Evolutionary conservation across 202 grass and related monocot species (phyloP), one percentile per base, ranked within the genome.

Genomic region (Digitaria exilis): DNA sequence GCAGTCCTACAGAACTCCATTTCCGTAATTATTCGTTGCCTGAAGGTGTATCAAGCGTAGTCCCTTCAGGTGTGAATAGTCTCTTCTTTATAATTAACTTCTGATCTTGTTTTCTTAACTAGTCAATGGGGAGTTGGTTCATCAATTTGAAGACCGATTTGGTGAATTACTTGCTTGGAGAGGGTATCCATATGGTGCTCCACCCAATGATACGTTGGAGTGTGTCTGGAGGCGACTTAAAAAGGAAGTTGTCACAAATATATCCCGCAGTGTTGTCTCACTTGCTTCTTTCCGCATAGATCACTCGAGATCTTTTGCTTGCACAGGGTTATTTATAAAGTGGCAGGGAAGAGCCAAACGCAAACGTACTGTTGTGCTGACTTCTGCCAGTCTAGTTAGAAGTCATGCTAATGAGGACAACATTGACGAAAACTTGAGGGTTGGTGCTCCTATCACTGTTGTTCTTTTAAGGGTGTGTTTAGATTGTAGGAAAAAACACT

Each of bases 351-450:
- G 10, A 39, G 37, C 37, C 28, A 59, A 0, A 4, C 34, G 30
- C 14, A 15, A 7, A 30, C 29, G 12, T 24, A 12, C 34, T 76
- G 24, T 67, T 1, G 25, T 76, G 7, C 22, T 84, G 32, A 85
- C 76, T 13, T 85, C 66, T 9, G 84, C 84, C 18, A 79, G 76
- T 55, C 54, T 79, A 56, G 45, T 79, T 78, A 85, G 75, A 84
- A 24, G 2, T 31, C 0, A 1, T 55, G 1, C 5, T 65, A 62
- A 80, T 73, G 69, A 80, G 19, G 58, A 79, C 2, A 4, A 4
- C 7, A 49, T 80, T 46, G 46, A 66, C 18, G 1, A 26, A 4
- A 49, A 58, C 69, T 74, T 86, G 28, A 80, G 13, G n/a, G 77
- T 84, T 48, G 16, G 70, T 82, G 21, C 43, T 71, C 54, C 17